Evolutionary conservation across 495 filamentous ascomycete genomes (phyloP).

Genomic region (Annulohypoxylon nitens): DNA sequence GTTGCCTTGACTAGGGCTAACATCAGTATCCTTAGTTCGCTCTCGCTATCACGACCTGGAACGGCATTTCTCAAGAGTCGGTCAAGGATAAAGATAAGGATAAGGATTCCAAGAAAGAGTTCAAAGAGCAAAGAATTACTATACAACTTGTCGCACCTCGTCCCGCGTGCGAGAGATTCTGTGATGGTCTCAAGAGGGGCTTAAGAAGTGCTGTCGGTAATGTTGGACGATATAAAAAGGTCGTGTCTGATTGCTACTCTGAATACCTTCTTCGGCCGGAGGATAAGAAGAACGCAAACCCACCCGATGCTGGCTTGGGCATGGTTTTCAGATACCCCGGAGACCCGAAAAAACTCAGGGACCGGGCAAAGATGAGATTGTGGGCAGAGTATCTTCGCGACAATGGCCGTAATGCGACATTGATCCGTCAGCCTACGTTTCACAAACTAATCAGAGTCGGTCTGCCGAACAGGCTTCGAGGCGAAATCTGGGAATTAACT

Average conservation of each 20-base stretch:
- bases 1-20: constrained; percentile 9
- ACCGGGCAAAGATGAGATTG: constrained; percentile 95
- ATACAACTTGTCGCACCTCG: constrained; percentile 90
- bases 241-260: constrained; percentile 88
- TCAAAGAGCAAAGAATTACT: constrained; percentile 82
- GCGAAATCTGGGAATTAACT: constrained; percentile 95
- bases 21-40: constrained; percentile 71
- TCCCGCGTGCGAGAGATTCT: constrained; percentile 92
- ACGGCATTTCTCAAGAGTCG: constrained; percentile 73
- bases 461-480: constrained; percentile 89
- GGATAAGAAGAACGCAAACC: constrained; percentile 67
- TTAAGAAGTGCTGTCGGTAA: constrained; percentile 86
- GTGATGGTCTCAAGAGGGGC: constrained; percentile 91
- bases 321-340: constrained; percentile 96
- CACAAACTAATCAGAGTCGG: constrained; percentile 97
- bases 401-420: constrained; percentile 91
- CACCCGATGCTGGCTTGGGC: constrained; percentile 92
- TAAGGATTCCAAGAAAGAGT: constrained; percentile 58
- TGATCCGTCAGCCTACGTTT: constrained; percentile 95
- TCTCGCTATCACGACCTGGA: constrained; percentile 95
- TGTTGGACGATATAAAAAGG: constrained; percentile 81
- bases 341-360: constrained; percentile 93
- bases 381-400: constrained; percentile 98
- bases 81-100: constrained; percentile 55
- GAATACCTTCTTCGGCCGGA: constrained; percentile 83